Percentiles rank a stretch among this genome's conserved stretches.
phyloP scores from a whole-genome alignment of 257 asterid genomes.

The Jacaranda mimosifolia region DNA sequence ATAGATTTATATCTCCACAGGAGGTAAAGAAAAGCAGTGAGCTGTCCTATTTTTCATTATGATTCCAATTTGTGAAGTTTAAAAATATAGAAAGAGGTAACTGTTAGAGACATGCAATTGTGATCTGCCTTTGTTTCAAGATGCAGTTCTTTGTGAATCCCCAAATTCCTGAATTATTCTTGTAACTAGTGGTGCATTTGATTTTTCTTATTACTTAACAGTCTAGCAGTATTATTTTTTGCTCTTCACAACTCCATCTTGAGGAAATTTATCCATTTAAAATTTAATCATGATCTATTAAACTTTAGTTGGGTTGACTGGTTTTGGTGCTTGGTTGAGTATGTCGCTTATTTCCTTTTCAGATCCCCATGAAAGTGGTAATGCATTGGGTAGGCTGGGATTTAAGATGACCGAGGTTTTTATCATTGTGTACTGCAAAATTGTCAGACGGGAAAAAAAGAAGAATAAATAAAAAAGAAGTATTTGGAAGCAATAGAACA shows the following conservation, averaged over 20 bases:
- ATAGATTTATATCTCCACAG: constrained; percentile 93
- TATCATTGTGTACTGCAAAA: constrained; percentile 4
- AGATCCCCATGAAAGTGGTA: no score
- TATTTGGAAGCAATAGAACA: constrained; percentile 5
- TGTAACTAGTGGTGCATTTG: not conserved
- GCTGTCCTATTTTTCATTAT: not conserved
- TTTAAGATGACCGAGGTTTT: not conserved
- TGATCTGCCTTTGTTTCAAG: constrained; percentile 1
- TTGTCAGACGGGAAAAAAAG: not conserved
- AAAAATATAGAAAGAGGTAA: not conserved
- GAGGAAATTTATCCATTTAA: no score
- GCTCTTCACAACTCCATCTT: not conserved
- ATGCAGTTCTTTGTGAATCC: not conserved
- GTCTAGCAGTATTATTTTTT: constrained; percentile 1
- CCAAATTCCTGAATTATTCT: constrained; percentile 7
- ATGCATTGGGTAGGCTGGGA: not conserved
- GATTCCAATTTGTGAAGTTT: constrained; percentile 5
- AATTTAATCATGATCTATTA: no score
- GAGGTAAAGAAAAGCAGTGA: constrained; percentile 55
- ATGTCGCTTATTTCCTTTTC: no score
- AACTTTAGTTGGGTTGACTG: no score
- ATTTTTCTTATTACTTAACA: not conserved
- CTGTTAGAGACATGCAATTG: not conserved
- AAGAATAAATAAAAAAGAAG: not conserved
- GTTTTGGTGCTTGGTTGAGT: no score